Base-by-base conservation (phyloP, 2,329 filamentous ascomycete genomes). In the Aspergillus awamori region DNA sequence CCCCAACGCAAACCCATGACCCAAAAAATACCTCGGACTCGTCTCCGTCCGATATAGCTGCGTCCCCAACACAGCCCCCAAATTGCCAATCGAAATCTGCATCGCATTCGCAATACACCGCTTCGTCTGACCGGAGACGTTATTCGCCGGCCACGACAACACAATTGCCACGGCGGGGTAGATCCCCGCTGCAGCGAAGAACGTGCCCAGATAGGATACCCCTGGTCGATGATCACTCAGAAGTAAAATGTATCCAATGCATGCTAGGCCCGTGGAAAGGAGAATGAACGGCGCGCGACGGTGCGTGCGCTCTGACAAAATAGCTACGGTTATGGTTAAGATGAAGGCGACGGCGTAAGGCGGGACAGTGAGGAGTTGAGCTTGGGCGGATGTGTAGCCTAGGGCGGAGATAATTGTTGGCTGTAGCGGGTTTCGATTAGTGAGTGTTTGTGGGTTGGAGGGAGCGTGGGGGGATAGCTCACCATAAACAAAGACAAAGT, bases 31-130 rank as follows among this genome's bases (percentile, higher is more conserved):
- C 33, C 86, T 78, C 1, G 89, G 89, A 0, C 82, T 84, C 28
- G 86, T 85, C 1, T 81, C 77, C 0, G 82, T 79, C 2, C 88
- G 80, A 71, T 91, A 91, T 1, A 92, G 72, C 73, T 92, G 88
- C 1, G 88, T 91, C 0, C 88, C 89, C 24, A 92, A 67, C 0
- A 91, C 86, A 0, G 87, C 88, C 0, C 88, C 89, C 1, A 89
- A 70, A 65, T 90, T 91, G 0, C 88, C 89, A 54, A 91, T 87
- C 8, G 85, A 88, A 60, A 91, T 90, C 67, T 90, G 88, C 83
- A 91, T 86, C 0, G 86, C 89, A 52, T 88, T 90, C 2, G 86
- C 86, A 4, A 87, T 86, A 1, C 86, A 87, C 0, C 89, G 81
- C 74, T 91, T 91, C 0, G 87, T 89, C 74, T 90, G 87, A 0